Evolutionary conservation across 2,329 filamentous ascomycete genomes (phyloP), one percentile per base, ranked within the genome.

Genomic region (Hypocreales sp.): DNA sequence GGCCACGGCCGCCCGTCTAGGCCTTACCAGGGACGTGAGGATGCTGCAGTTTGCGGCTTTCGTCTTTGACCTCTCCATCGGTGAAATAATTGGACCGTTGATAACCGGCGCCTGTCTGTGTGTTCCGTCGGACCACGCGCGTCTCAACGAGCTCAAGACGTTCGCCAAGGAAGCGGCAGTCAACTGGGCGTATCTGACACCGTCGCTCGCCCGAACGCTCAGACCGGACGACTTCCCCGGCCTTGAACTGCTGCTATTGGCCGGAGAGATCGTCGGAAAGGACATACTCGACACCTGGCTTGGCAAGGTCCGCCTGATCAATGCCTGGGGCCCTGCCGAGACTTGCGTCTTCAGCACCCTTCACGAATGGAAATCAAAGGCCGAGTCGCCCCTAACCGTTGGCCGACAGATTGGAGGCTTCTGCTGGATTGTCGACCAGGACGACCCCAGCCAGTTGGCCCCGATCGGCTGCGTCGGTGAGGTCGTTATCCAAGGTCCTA

Each of bases 111-210:
- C 23, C 2, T 31, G 28, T 15, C 18, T 35, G 7, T 35, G 31
- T 21, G 33, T 40, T 20, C 31, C 40, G 4, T 38, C 35, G 2
- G 23, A 27, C 9, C 31, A 28, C 8, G 29, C 29, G 12, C 28
- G 28, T 10, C 25, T 34, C 8, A 31, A 39, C 19, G 20, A 36
- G 13, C 15, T 40, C 11, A 13, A 32, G 1, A 31, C 30, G 2
- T 30, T 25, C 14, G 27, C 39, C 11, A 23, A 27, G 9, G 23
- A 25, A 8, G 31, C 30, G 14, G 20, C 18, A 2, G 32, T 35
- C 17, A 37, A 31, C 9, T 29, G 31, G 14, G 29, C 33, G 5
- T 30, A 35, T 14, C 27, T 40, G 13, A 41, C 39, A 5, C 37
- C 39, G 1, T 31, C 37, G 2, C 27, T 41, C n/a, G 35, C 33